phyloP scores from a whole-genome alignment of 495 filamentous ascomycete species.

The Hypoxylon fragiforme region DNA sequence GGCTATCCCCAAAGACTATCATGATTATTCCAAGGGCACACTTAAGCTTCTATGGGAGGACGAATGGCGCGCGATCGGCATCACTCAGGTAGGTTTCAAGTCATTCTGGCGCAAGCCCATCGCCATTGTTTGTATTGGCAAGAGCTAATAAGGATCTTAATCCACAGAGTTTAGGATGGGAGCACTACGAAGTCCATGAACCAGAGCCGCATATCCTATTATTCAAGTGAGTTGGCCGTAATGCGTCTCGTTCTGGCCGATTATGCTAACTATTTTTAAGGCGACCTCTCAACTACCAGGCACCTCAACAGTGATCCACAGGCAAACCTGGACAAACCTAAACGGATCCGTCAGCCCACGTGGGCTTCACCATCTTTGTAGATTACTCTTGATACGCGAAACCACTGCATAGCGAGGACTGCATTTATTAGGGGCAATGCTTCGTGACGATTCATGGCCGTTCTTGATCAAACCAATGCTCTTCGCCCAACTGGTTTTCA shows the following conservation, averaged over 20 bases:
- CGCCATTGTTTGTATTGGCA: not conserved
- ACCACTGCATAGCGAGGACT: slow-evolving; percentile 49
- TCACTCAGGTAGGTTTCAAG: slow-evolving; percentile 91
- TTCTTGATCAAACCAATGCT: slow-evolving; percentile 22
- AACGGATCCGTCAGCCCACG: slow-evolving; percentile 8
- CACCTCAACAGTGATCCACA: slow-evolving; percentile 54
- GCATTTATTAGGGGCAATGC: slow-evolving; percentile 42
- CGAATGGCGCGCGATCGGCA: slow-evolving; percentile 94
- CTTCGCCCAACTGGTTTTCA: slow-evolving; percentile 17
- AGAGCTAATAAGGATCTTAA: slow-evolving; percentile 28
- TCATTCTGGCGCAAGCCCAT: not conserved
- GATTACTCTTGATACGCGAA: slow-evolving; percentile 33
- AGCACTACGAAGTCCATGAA: slow-evolving; percentile 98
- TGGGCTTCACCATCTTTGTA: slow-evolving; percentile 20
- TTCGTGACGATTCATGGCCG: slow-evolving; percentile 37
- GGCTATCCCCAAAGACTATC: slow-evolving; percentile 92
- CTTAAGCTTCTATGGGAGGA: slow-evolving; percentile 97
- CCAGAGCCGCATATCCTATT: slow-evolving; percentile 97
- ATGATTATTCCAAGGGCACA: slow-evolving; percentile 85
- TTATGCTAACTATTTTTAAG: slow-evolving; percentile 45
- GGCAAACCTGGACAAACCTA: not conserved
- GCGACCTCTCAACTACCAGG: slow-evolving; percentile 84
- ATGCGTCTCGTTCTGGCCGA: not conserved
- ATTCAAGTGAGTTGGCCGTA: slow-evolving; percentile 80
- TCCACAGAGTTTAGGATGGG: slow-evolving; percentile 89